Base-by-base conservation (phyloP, 2,329 filamentous ascomycete genomes). In the Cytospora paraplurivora region DNA sequence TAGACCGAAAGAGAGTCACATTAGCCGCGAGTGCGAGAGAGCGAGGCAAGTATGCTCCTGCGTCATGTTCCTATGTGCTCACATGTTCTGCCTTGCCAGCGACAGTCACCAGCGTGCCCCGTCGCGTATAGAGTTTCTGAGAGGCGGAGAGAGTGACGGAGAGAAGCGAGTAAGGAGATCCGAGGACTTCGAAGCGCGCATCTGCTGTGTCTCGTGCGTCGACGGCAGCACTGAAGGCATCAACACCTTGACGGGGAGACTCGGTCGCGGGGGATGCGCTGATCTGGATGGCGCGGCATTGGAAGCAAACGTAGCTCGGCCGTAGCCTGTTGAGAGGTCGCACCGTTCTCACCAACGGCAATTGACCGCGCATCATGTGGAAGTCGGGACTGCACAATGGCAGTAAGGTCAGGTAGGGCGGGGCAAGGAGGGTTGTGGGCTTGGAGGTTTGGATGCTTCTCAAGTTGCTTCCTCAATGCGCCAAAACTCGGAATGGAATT, bases 71-170 rank as follows among this genome's bases (percentile, higher is more conserved):
- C 34, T 19, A 6, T 38, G 27, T 56, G 52, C 82, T 71, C 78
- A 95, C 92, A 84, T 96, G 96, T 73, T 97, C 92, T 63, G 92
- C 83, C 75, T 96, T 94, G 69, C 95, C 95, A 71, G 91, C 92
- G 65, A 98, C 85, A 54, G 90, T 93, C 60, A 98, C 91, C 57
- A 99, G 81, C 1, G 94, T 97, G 60, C 96, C 96, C 71, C 93
- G 88, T 70, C 94, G 86, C 27, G 95, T 97, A 77, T 95, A 97
- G 56, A 99, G 87, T 71, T 91, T 90, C 76, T 98, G 94, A 37
- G 94, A 98, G 50, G 95, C 91, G 41, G 95, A 96, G 59, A 99
- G 85, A 8, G 90, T 92, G 68, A 97, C 93, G 27, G 94, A 97
- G 70, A 99, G 88, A 68, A 99, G 87, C 62, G 95, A 98, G 77